phyloP scores from a whole-genome alignment of 768 basidiomycete species.

The Pulveroboletus frians region DNA sequence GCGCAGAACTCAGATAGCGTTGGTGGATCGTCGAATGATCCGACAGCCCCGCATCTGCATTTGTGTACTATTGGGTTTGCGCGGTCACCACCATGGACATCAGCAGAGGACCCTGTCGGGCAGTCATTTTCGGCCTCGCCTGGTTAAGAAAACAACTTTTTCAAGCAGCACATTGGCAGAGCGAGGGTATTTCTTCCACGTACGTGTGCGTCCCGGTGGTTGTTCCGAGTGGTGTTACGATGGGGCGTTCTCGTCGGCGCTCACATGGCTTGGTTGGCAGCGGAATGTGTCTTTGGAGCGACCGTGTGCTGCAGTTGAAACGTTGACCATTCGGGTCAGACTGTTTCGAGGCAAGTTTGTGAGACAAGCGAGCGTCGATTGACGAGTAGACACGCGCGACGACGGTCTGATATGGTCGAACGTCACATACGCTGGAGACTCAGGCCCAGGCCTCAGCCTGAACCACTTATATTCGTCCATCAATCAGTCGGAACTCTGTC shows the following conservation, averaged over 20 bases:
- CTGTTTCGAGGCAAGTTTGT: not conserved
- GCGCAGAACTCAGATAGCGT: not conserved
- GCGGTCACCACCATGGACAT: not conserved
- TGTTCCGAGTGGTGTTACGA: constrained; percentile 7
- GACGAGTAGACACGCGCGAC: too few species aligned
- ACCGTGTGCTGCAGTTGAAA: not conserved
- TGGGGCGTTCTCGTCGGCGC: not conserved
- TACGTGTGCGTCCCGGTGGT: constrained; percentile 4
- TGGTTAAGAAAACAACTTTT: not conserved
- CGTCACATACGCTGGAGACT: too few species aligned
- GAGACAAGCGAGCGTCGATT: not conserved
- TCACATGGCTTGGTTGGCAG: not conserved
- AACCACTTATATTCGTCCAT: too few species aligned
- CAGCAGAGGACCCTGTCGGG: not conserved
- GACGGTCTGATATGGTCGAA: too few species aligned
- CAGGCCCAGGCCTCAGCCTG: too few species aligned
- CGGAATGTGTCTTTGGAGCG: not conserved
- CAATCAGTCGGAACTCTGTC: too few species aligned
- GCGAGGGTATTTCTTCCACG: not conserved
- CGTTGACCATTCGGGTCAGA: constrained; percentile 1
- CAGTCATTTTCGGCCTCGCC: not conserved
- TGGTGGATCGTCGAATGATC: not conserved
- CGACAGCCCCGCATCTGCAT: not conserved
- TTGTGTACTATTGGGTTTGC: not conserved
- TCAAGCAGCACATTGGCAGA: not conserved